These are phyloP conservation scores for Cicer judaicum DNA, from an alignment of 306 rosid genomes.

Conservation along the genomic window DNA sequence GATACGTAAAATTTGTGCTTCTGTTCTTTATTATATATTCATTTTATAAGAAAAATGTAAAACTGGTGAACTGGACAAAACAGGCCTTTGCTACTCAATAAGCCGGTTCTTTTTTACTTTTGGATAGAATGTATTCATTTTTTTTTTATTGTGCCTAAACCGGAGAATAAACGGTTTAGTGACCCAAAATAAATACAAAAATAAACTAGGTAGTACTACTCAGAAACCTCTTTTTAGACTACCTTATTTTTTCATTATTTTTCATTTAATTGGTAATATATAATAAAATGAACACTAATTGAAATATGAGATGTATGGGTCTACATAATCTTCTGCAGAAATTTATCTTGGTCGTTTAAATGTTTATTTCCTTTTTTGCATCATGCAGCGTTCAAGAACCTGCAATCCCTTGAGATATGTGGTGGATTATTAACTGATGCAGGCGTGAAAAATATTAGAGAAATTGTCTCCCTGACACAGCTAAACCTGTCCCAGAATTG, in stretches of 20 bases:
- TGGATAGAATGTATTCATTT: neutral
- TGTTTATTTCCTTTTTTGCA: conserved; percentile 29
- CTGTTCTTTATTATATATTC: neutral
- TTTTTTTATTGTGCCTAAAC: neutral
- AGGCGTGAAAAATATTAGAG: conserved; percentile 81
- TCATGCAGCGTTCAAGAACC: conserved; percentile 78
- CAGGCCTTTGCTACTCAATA: neutral
- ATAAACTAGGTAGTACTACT: conserved; percentile 6
- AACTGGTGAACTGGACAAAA: conserved; percentile 22
- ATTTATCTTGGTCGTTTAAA: conserved; percentile 27
- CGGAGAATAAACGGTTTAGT: conserved; percentile 14
- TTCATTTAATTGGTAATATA: conserved; percentile 17
- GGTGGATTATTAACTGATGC: conserved; percentile 95
- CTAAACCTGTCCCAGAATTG: conserved; percentile 91
- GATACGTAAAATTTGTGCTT: conserved; percentile 2
- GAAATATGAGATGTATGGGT: conserved; percentile 24
- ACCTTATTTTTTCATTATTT: neutral
- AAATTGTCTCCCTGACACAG: conserved; percentile 77
- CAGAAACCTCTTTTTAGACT: conserved; percentile 29
- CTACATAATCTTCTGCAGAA: conserved; percentile 11
- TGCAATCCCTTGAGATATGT: conserved; percentile 92
- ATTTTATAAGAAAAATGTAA: neutral
- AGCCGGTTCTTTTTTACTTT: conserved; percentile 10
- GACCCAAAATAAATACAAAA: neutral
- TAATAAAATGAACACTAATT: conserved; percentile 14